Evolutionary conservation across 1,284 basidiomycete species (phyloP), one percentile per base, ranked within the genome.

Genomic region (Leccinum pachyderme): DNA sequence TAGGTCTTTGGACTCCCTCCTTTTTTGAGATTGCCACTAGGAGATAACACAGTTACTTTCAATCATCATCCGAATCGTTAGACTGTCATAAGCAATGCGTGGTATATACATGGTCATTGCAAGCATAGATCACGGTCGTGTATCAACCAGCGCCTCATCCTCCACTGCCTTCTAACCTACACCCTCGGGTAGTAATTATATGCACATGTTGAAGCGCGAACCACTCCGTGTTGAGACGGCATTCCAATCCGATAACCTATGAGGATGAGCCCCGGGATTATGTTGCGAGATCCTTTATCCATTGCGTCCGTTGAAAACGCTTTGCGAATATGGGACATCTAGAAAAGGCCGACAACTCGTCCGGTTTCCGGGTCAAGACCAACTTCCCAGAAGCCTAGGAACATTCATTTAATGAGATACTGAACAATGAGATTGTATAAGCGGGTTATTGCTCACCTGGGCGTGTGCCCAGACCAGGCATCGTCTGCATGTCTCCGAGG

Each of bases 381-480:
- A 59, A 92, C 89, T 70, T 92, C 90, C 90, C 90, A 92, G 78
- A 92, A 92, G 18, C 95, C 83, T 68, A 59, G 41, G 22, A 37
- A 18, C n/a, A 9, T 43, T 13, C 18, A 18, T 52, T 27, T 33
- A 53, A 49, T 69, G 52, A 71, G 66, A 58, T 47, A 25, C 37
- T 27, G 24, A 18, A 31, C 33, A 43, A 43, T 31, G n/a, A 32
- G 51, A 53, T 22, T 25, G 11, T 2, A n/a, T 46, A 25, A 11
- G 22, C 12, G 32, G 12, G 28, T 48, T 53, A 51, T 56, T 24
- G 58, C 73, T 63, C 73, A 80, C 93, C 93, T 63, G 95, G 95
- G 59, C 95, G 87, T 56, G 95, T 98, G 29, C 89, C 93, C 43
- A 98, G 81, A 61, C 96, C 96, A 43, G 97, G 96, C 94, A 99